Conservation (phyloP, 768 basidiomycete species). For the Pseudohyphozyma bogoriensis region DNA sequence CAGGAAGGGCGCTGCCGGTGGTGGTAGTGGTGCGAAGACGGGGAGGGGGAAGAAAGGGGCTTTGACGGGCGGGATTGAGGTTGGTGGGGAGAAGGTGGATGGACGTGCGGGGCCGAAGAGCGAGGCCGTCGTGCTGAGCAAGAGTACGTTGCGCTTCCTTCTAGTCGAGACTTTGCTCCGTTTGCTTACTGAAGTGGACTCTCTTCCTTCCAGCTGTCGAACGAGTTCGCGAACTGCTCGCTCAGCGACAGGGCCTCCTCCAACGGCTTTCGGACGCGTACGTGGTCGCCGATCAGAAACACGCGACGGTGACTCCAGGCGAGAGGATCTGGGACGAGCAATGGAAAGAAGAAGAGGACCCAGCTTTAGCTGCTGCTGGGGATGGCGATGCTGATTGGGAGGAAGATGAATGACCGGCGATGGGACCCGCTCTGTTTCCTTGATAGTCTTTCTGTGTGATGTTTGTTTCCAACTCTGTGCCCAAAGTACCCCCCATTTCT, state of each 20-base stretch:
- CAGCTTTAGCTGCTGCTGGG: too few species aligned
- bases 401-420: too few species aligned
- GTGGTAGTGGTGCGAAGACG: conserved; percentile 28
- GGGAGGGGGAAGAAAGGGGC: conserved; percentile 39
- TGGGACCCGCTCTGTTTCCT: too few species aligned
- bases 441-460: too few species aligned
- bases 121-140: conserved; percentile 76
- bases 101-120: conserved; percentile 81
- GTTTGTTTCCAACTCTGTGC: too few species aligned
- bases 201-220: conserved; percentile 59
- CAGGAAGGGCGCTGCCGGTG: conserved; percentile 26
- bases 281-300: conserved; percentile 36
- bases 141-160: conserved; percentile 51
- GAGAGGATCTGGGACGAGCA: conserved; percentile 57
- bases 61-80: conserved; percentile 35
- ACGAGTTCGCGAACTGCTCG: conserved; percentile 58
- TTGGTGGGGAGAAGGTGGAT: conserved; percentile 56
- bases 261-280: conserved; percentile 49
- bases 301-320: background rate
- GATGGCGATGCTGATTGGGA: too few species aligned
- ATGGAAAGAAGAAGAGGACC: conserved; percentile 67
- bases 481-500: too few species aligned
- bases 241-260: conserved; percentile 51
- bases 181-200: conserved; percentile 1
- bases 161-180: background rate